These are phyloP conservation scores for Corylus heterophylla DNA, from an alignment of 306 rosid species.

Conservation along the genomic window DNA sequence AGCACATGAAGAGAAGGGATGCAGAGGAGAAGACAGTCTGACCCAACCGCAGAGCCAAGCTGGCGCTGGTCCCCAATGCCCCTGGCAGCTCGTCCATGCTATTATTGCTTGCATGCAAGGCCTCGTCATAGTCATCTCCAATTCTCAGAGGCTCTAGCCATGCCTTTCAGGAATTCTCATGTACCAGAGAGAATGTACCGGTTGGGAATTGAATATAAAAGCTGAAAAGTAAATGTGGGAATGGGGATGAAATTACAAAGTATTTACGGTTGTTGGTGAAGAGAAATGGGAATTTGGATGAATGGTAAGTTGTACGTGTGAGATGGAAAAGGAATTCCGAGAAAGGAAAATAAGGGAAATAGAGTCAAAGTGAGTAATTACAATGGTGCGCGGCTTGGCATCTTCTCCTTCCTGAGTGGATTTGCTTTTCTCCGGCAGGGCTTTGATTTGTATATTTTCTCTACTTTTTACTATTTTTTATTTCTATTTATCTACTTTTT, in stretches of 20 bases:
- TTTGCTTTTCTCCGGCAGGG: neutral
- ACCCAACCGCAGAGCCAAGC: constrained; percentile 92
- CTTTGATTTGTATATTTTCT: neutral
- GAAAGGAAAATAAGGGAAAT: neutral
- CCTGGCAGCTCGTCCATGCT: constrained; percentile 88
- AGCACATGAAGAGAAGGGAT: constrained; percentile 87
- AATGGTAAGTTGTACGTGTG: neutral
- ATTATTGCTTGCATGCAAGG: constrained; percentile 24
- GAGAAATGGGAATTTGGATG: neutral
- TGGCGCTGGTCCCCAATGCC: constrained; percentile 88
- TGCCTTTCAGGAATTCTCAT: constrained; percentile 7
- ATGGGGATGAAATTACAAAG: constrained; percentile 7
- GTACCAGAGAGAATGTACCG: neutral
- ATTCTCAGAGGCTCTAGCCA: constrained; percentile 20
- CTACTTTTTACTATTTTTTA: neutral
- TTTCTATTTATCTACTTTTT: neutral
- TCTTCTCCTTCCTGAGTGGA: constrained; percentile 2
- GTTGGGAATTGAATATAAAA: neutral
- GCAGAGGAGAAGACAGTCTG: constrained; percentile 83
- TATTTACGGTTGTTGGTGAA: neutral
- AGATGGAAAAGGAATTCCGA: neutral
- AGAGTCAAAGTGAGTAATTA: constrained; percentile 9
- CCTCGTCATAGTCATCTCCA: constrained; percentile 33
- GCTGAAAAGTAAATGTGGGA: neutral
- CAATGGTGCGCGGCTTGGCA: constrained; percentile 23